A percentile compares a stretch with the other conserved stretches of the same genome.
Evolutionary conservation across 2,329 filamentous ascomycete genomes (phyloP).

Genomic region (Diaporthe nobilis): DNA sequence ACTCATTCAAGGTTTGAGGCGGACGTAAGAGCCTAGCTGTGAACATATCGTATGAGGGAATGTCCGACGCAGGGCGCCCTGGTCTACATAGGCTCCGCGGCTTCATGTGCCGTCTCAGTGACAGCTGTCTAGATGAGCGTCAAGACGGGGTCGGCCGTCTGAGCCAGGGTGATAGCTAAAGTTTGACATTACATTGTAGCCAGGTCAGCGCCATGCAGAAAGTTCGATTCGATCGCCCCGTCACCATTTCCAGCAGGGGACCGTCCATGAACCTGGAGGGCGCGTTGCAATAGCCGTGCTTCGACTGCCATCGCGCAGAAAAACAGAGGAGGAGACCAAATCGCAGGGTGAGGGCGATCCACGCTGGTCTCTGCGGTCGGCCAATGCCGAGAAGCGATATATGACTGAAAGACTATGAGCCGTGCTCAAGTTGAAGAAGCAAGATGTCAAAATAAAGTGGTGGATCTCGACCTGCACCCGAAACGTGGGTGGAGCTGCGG

Average conservation of each 20-base stretch:
- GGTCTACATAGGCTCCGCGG: not conserved
- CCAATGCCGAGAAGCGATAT: not conserved
- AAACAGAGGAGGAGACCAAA: not conserved
- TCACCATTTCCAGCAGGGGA: not conserved
- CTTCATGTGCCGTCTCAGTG: not conserved
- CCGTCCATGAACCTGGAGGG: not conserved
- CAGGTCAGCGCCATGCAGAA: not conserved
- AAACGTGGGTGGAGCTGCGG: conserved; percentile 24
- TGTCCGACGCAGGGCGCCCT: conserved; percentile 10
- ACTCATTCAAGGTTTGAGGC: not conserved
- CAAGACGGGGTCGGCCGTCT: conserved; percentile 15
- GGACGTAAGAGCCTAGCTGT: conserved; percentile 9
- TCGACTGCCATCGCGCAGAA: not conserved
- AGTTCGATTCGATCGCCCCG: not conserved
- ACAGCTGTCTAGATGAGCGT: conserved; percentile 8
- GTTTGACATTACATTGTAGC: not conserved
- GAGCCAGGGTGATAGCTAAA: not conserved
- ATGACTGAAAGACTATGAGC: not conserved
- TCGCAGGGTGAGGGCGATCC: not conserved
- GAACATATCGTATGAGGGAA: not conserved
- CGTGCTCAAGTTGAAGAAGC: conserved; percentile 6
- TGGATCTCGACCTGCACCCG: conserved; percentile 9
- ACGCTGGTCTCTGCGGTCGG: not conserved
- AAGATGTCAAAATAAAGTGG: conserved; percentile 36
- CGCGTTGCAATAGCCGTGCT: not conserved